phyloP scores from a whole-genome alignment of 2,329 filamentous ascomycete genomes.

The Cryoendolithus antarcticus region DNA sequence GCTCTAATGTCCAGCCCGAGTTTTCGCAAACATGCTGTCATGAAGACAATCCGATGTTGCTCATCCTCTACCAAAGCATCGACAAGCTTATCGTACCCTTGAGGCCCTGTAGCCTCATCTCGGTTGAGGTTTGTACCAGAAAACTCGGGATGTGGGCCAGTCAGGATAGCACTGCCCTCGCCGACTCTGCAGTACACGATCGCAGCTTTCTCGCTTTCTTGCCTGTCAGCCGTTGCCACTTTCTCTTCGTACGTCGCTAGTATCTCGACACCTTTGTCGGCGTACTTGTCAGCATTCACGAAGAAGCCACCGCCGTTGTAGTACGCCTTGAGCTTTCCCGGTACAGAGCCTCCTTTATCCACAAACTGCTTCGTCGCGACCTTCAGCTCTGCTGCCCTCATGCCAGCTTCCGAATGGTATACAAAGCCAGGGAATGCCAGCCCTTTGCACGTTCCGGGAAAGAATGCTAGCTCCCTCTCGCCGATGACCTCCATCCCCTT shows the following conservation, averaged over 20 bases:
- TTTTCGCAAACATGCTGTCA: conserved; percentile 68
- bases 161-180: conserved; percentile 65
- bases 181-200: conserved; percentile 75
- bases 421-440: conserved; percentile 80
- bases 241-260: conserved; percentile 68
- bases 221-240: conserved; percentile 62
- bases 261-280: conserved; percentile 58
- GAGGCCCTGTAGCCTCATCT: conserved; percentile 45
- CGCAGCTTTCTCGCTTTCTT: conserved; percentile 52
- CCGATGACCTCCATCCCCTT: conserved; percentile 73
- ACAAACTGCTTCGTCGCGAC: conserved; percentile 50
- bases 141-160: conserved; percentile 92
- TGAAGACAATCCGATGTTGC: conserved; percentile 55
- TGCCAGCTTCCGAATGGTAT: conserved; percentile 78
- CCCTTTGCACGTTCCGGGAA: conserved; percentile 73
- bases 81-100: conserved; percentile 60
- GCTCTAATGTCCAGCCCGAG: conserved; percentile 68
- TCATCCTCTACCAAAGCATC: conserved; percentile 58
- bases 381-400: conserved; percentile 56
- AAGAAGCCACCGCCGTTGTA: conserved; percentile 95
- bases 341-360: conserved; percentile 34
- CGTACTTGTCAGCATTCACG: conserved; percentile 57
- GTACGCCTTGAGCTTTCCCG: conserved; percentile 60
- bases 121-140: conserved; percentile 63
- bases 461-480: conserved; percentile 74